phyloP scores from a whole-genome alignment of 805 yeast species.

The Lipomyces sp. region DNA sequence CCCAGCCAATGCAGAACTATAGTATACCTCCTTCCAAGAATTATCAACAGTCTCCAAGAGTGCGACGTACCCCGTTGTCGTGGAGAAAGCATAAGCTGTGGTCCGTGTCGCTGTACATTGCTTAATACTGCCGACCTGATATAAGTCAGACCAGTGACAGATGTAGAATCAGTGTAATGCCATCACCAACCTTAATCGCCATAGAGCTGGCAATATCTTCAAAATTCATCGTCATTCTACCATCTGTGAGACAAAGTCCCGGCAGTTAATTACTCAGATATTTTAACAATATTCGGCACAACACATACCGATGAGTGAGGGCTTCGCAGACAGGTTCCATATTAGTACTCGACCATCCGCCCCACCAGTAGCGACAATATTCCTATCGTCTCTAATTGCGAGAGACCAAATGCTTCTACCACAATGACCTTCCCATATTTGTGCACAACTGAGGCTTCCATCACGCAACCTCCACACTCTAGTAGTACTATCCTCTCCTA shows the following conservation, averaged over 20 bases:
- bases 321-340: slow-evolving; percentile 47
- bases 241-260: background rate
- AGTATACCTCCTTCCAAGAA: slow-evolving; percentile 44
- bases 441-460: slow-evolving; percentile 49
- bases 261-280: background rate
- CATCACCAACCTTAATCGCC: background rate
- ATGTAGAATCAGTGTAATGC: background rate
- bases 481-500: slow-evolving; percentile 86
- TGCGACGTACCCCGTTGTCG: slow-evolving; percentile 40
- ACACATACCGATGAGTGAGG: slow-evolving; percentile 16
- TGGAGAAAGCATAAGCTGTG: slow-evolving; percentile 38
- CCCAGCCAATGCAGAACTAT: slow-evolving; percentile 45
- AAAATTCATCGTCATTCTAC: slow-evolving; percentile 30
- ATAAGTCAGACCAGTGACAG: background rate
- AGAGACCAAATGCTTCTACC: slow-evolving; percentile 84
- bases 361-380: slow-evolving; percentile 81
- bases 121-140: slow-evolving; percentile 26
- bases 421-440: slow-evolving; percentile 68
- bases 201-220: slow-evolving; percentile 35
- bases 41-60: slow-evolving; percentile 12
- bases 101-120: slow-evolving; percentile 14
- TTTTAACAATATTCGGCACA: background rate
- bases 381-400: slow-evolving; percentile 59
- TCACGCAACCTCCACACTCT: slow-evolving; percentile 68
- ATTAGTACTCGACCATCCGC: slow-evolving; percentile 85